These are phyloP conservation scores for Kodamaea suecica DNA, from an alignment of 1,139 yeast species.

Conservation along the genomic window DNA sequence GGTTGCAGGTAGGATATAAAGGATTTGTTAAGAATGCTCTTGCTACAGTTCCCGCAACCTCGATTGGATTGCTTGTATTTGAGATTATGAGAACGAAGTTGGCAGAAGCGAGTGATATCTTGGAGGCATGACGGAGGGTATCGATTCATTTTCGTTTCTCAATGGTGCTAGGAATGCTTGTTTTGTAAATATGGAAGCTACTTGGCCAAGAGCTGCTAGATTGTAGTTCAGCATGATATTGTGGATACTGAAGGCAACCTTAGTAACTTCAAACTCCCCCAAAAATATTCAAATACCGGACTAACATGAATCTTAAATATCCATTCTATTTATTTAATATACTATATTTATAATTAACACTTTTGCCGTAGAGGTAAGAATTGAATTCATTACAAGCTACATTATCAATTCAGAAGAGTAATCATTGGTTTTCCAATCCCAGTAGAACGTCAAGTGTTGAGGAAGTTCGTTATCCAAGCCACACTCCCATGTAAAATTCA, in stretches of 20 bases:
- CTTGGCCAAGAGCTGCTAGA: too few species aligned
- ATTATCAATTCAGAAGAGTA: conserved; percentile 4
- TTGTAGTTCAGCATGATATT: too few species aligned
- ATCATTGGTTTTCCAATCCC: conserved; percentile 10
- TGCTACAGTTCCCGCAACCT: conserved; percentile 81
- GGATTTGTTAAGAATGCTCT: conserved; percentile 75
- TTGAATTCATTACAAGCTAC: too few species aligned
- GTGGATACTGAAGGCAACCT: too few species aligned
- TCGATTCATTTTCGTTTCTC: too few species aligned
- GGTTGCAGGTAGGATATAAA: conserved; percentile 69
- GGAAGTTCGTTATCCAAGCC: conserved; percentile 15
- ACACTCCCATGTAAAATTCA: conserved; percentile 13
- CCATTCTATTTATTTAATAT: not conserved
- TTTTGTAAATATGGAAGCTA: too few species aligned
- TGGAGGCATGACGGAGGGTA: too few species aligned
- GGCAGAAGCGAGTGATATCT: conserved; percentile 21
- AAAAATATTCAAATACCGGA: too few species aligned
- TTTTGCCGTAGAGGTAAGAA: too few species aligned
- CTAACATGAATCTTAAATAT: too few species aligned
- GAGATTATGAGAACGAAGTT: conserved; percentile 69
- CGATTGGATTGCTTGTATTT: conserved; percentile 78
- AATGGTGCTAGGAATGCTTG: too few species aligned
- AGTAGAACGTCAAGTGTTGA: conserved; percentile 10
- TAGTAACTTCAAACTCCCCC: too few species aligned
- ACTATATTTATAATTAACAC: not conserved